These are phyloP conservation scores for Mortierella sp. DNA, from an alignment of 371 early-diverging fungal genomes.

Conservation along the genomic window DNA sequence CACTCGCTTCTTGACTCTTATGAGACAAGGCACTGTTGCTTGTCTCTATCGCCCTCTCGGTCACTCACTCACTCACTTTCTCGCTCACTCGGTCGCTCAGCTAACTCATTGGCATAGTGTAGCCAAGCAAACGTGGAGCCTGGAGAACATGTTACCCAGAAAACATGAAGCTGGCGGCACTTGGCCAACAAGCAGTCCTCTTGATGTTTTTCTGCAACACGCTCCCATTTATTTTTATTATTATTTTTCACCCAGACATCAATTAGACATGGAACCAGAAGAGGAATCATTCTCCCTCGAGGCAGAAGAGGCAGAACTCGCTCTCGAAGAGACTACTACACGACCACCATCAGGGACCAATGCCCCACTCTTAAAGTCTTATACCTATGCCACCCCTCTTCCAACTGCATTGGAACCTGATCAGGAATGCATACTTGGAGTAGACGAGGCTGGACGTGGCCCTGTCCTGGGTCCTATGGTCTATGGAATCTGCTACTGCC, in stretches of 20 bases:
- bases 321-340: neutral
- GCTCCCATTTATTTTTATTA: too few species aligned
- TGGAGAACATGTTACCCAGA: too few species aligned
- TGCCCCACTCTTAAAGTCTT: slow-evolving; percentile 50
- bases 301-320: slow-evolving; percentile 21
- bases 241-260: neutral
- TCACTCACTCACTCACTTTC: too few species aligned
- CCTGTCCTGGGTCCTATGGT: slow-evolving; percentile 99
- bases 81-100: too few species aligned
- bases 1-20: too few species aligned
- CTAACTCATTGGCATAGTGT: too few species aligned
- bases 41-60: too few species aligned
- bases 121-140: too few species aligned
- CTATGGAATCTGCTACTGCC: slow-evolving; percentile 89
- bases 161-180: too few species aligned
- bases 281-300: slow-evolving; percentile 40
- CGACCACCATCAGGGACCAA: slow-evolving; percentile 49
- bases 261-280: slow-evolving; percentile 24
- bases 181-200: too few species aligned
- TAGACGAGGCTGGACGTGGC: slow-evolving; percentile 99
- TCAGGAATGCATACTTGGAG: slow-evolving; percentile 86
- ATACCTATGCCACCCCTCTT: slow-evolving; percentile 47
- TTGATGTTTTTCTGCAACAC: too few species aligned
- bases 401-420: slow-evolving; percentile 54
- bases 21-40: too few species aligned